These are phyloP conservation scores for Aureobasidium sp. DNA, from an alignment of 2,329 filamentous ascomycete genomes.

Conservation along the genomic window DNA sequence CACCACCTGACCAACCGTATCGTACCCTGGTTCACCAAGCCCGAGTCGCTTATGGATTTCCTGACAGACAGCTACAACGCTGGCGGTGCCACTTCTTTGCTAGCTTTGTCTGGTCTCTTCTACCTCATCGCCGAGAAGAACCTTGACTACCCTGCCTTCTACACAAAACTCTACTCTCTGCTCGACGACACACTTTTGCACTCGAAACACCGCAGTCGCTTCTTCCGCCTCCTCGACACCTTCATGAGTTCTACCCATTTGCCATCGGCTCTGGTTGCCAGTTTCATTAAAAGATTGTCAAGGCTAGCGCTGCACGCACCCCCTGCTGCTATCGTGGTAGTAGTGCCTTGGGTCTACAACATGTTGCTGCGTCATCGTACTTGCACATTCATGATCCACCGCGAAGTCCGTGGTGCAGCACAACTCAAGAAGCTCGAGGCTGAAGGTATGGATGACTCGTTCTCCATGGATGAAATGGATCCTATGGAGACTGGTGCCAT, in stretches of 20 bases:
- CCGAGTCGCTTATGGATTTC: slow-evolving; percentile 91
- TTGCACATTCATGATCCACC: slow-evolving; percentile 94
- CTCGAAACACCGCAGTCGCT: slow-evolving; percentile 86
- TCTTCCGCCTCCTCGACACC: slow-evolving; percentile 85
- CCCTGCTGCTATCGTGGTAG: slow-evolving; percentile 78
- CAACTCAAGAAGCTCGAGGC: slow-evolving; percentile 54
- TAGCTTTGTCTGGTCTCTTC: slow-evolving; percentile 88
- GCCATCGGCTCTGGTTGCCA: slow-evolving; percentile 81
- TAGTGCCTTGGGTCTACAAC: slow-evolving; percentile 94
- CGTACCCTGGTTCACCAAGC: slow-evolving; percentile 80
- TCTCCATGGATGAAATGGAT: slow-evolving; percentile 65
- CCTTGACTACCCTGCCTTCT: slow-evolving; percentile 88
- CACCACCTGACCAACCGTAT: slow-evolving; percentile 69
- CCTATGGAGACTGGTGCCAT: slow-evolving; percentile 82
- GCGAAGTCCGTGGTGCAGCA: slow-evolving; percentile 49
- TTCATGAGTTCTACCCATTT: slow-evolving; percentile 90
- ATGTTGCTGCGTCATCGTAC: slow-evolving; percentile 81
- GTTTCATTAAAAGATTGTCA: slow-evolving; percentile 90
- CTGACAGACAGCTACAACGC: slow-evolving; percentile 87
- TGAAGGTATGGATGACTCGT: slow-evolving; percentile 65
- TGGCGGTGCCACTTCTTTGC: slow-evolving; percentile 77
- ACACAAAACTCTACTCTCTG: slow-evolving; percentile 85
- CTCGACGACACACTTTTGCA: slow-evolving; percentile 81
- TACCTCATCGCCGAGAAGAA: slow-evolving; percentile 91
- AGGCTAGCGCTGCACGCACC: slow-evolving; percentile 80